phyloP scores from a whole-genome alignment of 768 basidiomycete genomes.

The Myochromella boudieri region DNA sequence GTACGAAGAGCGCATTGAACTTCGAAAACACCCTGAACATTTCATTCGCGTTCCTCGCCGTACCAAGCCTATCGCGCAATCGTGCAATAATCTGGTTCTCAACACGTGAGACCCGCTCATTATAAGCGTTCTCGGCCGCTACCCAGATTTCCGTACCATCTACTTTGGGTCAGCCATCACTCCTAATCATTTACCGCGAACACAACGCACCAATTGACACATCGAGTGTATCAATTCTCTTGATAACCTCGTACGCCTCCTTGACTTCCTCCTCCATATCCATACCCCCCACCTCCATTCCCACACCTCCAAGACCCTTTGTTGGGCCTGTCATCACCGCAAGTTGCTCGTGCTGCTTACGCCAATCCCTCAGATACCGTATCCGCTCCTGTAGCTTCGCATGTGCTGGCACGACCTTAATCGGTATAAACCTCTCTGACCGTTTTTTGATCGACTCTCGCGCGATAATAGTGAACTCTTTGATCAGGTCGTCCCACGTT shows the following conservation, averaged over 20 bases:
- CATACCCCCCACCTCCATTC: slow-evolving; percentile 82
- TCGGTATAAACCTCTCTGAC: slow-evolving; percentile 91
- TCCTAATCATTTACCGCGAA: background rate
- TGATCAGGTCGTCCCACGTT: slow-evolving; percentile 88
- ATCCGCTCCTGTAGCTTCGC: slow-evolving; percentile 87
- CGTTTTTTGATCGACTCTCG: slow-evolving; percentile 91
- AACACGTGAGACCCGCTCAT: slow-evolving; percentile 94
- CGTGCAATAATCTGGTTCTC: slow-evolving; percentile 98
- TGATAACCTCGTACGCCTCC: slow-evolving; percentile 95
- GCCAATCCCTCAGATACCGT: slow-evolving; percentile 86
- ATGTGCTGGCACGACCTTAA: slow-evolving; percentile 91
- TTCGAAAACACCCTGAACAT: slow-evolving; percentile 99
- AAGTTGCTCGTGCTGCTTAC: slow-evolving; percentile 96
- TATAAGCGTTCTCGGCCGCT: slow-evolving; percentile 95
- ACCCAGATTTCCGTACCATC: slow-evolving; percentile 99
- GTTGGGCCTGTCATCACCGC: slow-evolving; percentile 97
- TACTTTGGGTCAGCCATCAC: slow-evolving; percentile 26
- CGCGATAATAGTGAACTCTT: slow-evolving; percentile 90
- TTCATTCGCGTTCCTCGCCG: slow-evolving; percentile 96
- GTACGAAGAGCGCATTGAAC: slow-evolving; percentile 95
- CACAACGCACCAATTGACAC: slow-evolving; percentile 75
- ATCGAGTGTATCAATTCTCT: slow-evolving; percentile 94
- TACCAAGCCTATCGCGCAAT: slow-evolving; percentile 87
- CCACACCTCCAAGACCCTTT: slow-evolving; percentile 73
- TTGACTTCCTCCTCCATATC: slow-evolving; percentile 99